These are phyloP conservation scores for Nymphaea colorata DNA, from an alignment of 164 flowering plant species.

Conservation along the genomic window DNA sequence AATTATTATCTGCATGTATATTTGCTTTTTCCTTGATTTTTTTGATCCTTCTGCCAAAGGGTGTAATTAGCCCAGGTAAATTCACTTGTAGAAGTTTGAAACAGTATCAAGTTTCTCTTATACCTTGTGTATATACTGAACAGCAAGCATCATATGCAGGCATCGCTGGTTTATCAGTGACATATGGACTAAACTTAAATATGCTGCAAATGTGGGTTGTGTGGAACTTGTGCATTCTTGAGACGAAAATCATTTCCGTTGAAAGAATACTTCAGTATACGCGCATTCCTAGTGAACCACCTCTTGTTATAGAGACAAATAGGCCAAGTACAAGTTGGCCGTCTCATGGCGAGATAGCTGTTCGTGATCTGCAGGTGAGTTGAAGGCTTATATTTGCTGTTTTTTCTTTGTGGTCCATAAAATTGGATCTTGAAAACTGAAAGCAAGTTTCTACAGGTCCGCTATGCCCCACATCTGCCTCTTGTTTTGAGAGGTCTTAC, in stretches of 20 bases:
- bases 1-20: slow-evolving; percentile 41
- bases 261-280: slow-evolving; percentile 67
- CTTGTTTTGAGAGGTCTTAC: slow-evolving; percentile 64
- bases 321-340: slow-evolving; percentile 50
- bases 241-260: slow-evolving; percentile 65
- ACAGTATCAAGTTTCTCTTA: background rate
- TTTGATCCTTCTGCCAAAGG: slow-evolving; percentile 39
- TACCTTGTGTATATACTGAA: background rate
- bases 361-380: slow-evolving; percentile 50
- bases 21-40: slow-evolving; percentile 20
- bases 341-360: slow-evolving; percentile 35
- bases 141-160: slow-evolving; percentile 16
- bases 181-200: slow-evolving; percentile 64
- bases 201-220: slow-evolving; percentile 43
- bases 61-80: slow-evolving; percentile 41
- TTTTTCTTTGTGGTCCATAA: no score
- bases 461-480: slow-evolving; percentile 76
- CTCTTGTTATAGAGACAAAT: slow-evolving; percentile 38
- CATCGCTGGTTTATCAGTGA: slow-evolving; percentile 65
- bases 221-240: slow-evolving; percentile 52
- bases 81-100: background rate
- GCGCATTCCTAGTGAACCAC: slow-evolving; percentile 49
- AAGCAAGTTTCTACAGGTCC: slow-evolving; percentile 29
- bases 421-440: no score
- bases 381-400: background rate